These are phyloP conservation scores for Saturnispora quitensis DNA, from an alignment of 805 yeast genomes.

Conservation along the genomic window DNA sequence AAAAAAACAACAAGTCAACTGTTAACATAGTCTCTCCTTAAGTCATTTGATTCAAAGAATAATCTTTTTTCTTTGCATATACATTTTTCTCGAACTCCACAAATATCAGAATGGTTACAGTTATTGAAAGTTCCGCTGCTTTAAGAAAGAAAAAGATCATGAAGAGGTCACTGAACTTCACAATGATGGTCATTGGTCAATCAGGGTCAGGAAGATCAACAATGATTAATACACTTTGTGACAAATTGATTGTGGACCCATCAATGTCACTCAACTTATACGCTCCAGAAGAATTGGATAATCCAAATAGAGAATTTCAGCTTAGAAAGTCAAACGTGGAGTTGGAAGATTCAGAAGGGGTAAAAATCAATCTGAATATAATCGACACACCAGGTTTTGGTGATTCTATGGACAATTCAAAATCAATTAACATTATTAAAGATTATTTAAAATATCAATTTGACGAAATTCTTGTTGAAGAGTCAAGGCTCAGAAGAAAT, in stretches of 20 bases:
- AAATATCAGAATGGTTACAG: constrained; percentile 32
- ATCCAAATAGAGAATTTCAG: constrained; percentile 44
- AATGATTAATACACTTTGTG: constrained; percentile 83
- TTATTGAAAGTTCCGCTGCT: constrained; percentile 44
- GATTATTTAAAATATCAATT: constrained; percentile 76
- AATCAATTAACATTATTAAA: constrained; percentile 59
- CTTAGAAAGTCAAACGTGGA: constrained; percentile 76
- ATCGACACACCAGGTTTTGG: constrained; percentile 85
- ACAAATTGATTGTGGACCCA: constrained; percentile 72
- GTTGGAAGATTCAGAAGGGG: constrained; percentile 78
- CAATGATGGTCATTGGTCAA: constrained; percentile 80
- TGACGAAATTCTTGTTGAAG: constrained; percentile 75
- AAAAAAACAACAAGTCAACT: neutral
- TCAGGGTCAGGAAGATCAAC: constrained; percentile 89
- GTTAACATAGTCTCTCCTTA: neutral
- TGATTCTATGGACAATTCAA: constrained; percentile 58
- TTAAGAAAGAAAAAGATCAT: constrained; percentile 66
- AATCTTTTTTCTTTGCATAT: no score
- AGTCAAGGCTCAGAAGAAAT: constrained; percentile 71
- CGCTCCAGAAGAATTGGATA: constrained; percentile 38
- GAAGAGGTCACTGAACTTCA: constrained; percentile 78
- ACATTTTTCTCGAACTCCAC: neutral
- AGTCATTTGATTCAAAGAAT: neutral
- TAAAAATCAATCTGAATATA: constrained; percentile 63
- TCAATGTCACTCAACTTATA: constrained; percentile 39